Base-by-base conservation (phyloP, 2,329 filamentous ascomycete species). In the Blastomyces emzantsi region DNA sequence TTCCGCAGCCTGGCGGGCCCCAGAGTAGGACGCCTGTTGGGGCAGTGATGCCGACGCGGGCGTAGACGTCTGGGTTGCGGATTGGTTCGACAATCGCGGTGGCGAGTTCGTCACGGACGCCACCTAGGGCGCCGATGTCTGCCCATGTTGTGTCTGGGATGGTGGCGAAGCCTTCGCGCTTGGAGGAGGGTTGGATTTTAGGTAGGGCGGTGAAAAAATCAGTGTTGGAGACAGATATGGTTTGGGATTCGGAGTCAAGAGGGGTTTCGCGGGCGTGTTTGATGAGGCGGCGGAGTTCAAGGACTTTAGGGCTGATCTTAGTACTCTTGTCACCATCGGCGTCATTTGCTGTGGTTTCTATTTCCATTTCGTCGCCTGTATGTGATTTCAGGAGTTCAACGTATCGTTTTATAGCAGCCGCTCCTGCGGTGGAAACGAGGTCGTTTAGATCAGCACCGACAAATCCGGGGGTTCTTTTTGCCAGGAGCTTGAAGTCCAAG, bases 1-100 rank as follows among this genome's bases (percentile, higher is more conserved):
- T 99, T 70, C 94, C 94, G 75, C 94, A 99, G 7, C 94, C 94
- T 0, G 94, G 94, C 0, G 94, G 94, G 0, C 94, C 94, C 91
- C 93, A 99, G 62, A 99, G 89, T 0, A 99, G 82, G 2, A 97
- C 91, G 19, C 94, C 94, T 0, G 90, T 89, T 0, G 91, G 89
- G 0, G 89, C 86, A 28, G 85, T 87, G 68, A 96, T 89, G 71
- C 92, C 92, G 7, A 94, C 86, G 9, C 82, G 81, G 39, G 83
- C 83, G 74, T 93, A 97, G 52, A 87, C 80, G 43, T 90, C 86
- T 0, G 94, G 94, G 62, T 89, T 80, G 68, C 88, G 87, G 76
- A 99, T 97, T 1, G 92, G 92, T 25, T 91, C 87, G 54, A 97
- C 90, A 70, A 99, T 95, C 55, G 91, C 90, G 71, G 87, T 87